Base-by-base conservation (phyloP, 768 basidiomycete species). In the Fistulinella prunicolor region DNA sequence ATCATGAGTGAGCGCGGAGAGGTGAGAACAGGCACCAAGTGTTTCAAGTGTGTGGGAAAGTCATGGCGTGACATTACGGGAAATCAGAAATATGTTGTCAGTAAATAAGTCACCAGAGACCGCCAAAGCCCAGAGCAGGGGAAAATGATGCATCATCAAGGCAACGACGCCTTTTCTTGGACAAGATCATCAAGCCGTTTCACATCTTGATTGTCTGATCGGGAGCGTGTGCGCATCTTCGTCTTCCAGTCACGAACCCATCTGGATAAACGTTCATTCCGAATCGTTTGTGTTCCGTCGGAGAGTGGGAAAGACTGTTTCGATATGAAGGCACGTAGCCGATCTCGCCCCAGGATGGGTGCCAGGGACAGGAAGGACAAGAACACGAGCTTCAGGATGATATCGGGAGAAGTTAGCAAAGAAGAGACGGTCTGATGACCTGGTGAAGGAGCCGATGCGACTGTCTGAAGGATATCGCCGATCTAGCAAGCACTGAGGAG, bases 391-490 rank as follows among this genome's bases (percentile, higher is more conserved):
- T 95, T 95, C 58, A 83, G 57, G 51, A 96, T 77, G 59, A 95
- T 85, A 44, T 82, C 77, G 2, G 93, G 94, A 10, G 89, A 89
- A 34, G 86, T 73, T 17, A 97, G 70, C n/a, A 97, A 69, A 19
- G 85, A 86, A 38, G 89, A 85, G n/a, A 97, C 78, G 13, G 86
- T 86, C 64, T 89, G 82, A 42, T 85, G 76, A 16, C 81, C 78
- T 6, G 85, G 79, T 1, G 83, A 81, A 9, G 83, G 83, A 4
- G 81, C 79, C 14, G 82, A 82, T 13, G 87, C 86, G 22, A 92
- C 81, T 0, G 87, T 88, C 66, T 92, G 89, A 8, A 93, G 78
- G 34, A 92, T 89, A 64, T 92, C 89, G 17, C 89, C 90, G 58
- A 91, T 87, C 82, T 92, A 65, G 60, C 26, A 30, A 53, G 44